Evolutionary conservation across 768 basidiomycete species (phyloP).

Genomic region (Pseudohyphozyma bogoriensis): DNA sequence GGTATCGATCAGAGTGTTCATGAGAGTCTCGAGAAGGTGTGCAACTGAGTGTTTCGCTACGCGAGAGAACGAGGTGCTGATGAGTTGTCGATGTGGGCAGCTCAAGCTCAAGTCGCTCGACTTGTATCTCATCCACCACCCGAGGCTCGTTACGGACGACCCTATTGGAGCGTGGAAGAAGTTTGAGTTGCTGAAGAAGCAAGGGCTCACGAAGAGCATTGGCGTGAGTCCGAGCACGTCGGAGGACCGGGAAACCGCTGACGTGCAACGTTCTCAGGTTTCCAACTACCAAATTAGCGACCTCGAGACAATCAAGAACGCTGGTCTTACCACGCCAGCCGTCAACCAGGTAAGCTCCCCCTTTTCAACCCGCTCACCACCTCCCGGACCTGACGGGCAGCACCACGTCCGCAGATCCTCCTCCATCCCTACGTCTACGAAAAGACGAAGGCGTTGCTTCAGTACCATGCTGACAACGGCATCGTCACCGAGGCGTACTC

Average conservation of each 20-base stretch:
- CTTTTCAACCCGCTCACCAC: background rate
- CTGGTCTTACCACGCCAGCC: background rate
- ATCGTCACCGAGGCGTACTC: conserved; percentile 57
- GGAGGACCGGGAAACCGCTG: no score
- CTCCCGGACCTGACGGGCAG: no score
- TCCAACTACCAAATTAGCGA: conserved; percentile 1
- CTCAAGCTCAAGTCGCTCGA: background rate
- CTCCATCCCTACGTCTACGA: conserved; percentile 64
- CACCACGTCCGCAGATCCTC: conserved; percentile 52
- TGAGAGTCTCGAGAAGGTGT: background rate
- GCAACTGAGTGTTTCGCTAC: no score
- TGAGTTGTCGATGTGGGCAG: no score
- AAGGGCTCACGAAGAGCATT: background rate
- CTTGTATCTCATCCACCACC: conserved; percentile 1
- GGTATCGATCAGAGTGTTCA: background rate
- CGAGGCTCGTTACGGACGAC: background rate
- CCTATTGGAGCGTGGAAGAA: background rate
- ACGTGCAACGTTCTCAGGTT: background rate
- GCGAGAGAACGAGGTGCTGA: no score
- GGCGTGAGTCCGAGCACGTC: no score
- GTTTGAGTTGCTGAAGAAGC: background rate
- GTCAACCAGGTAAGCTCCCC: background rate
- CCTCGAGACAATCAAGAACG: conserved; percentile 1
- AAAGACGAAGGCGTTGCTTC: conserved; percentile 50
- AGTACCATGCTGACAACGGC: conserved; percentile 48